These are phyloP conservation scores for Chalciporus piperatoides DNA, from an alignment of 1,284 basidiomycete genomes.

Conservation along the genomic window DNA sequence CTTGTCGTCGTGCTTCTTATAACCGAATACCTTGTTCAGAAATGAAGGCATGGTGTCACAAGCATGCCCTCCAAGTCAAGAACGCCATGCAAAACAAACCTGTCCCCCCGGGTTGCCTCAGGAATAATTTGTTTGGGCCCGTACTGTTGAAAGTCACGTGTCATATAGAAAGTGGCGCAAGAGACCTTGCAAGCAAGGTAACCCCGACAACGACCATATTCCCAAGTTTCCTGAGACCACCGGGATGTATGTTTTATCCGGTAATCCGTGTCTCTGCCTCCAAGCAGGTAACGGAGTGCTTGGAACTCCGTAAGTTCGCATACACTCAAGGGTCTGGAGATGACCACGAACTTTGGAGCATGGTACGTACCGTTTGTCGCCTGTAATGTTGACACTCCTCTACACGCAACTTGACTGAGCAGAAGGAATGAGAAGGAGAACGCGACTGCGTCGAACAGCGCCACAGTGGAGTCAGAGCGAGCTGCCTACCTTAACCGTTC, in stretches of 20 bases:
- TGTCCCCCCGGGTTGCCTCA: too few species aligned
- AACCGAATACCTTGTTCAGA: conserved; percentile 71
- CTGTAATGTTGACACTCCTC: conserved; percentile 43
- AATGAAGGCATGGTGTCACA: conserved; percentile 60
- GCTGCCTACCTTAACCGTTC: neutral
- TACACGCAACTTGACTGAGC: conserved; percentile 64
- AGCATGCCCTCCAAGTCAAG: conserved; percentile 12
- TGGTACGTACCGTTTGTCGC: conserved; percentile 42
- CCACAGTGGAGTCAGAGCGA: conserved; percentile 19
- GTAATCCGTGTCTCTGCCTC: conserved; percentile 80
- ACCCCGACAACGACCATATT: conserved; percentile 51
- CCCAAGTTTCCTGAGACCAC: conserved; percentile 35
- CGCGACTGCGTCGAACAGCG: conserved; percentile 80
- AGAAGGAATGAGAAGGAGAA: conserved; percentile 84
- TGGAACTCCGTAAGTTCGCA: conserved; percentile 61
- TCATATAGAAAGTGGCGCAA: too few species aligned
- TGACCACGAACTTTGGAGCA: conserved; percentile 85
- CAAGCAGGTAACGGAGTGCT: conserved; percentile 53
- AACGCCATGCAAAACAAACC: too few species aligned
- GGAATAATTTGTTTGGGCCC: too few species aligned
- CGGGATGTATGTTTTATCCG: conserved; percentile 46
- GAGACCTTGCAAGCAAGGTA: too few species aligned
- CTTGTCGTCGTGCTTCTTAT: conserved; percentile 62
- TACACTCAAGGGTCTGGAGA: conserved; percentile 90
- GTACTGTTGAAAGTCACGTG: too few species aligned